Conservation (phyloP, 2,329 filamentous ascomycete species). For the Boeremia lycopersici region DNA sequence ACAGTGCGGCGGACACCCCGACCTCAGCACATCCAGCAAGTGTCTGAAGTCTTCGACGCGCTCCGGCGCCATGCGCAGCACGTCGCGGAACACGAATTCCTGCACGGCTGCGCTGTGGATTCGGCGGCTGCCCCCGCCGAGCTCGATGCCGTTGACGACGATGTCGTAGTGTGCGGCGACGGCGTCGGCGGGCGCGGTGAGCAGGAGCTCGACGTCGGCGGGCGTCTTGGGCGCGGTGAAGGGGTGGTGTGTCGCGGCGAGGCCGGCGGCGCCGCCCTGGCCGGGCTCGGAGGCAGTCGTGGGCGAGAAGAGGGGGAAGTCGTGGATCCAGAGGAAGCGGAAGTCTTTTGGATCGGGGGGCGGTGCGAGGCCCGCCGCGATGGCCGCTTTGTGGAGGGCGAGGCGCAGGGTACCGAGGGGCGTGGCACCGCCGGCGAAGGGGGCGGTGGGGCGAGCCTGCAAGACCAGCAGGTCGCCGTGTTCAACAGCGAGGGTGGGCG, state of each 20-base stretch:
- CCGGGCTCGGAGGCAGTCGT: constrained; percentile 69
- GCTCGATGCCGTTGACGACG: constrained; percentile 91
- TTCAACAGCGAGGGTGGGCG: constrained; percentile 60
- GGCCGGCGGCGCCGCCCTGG: constrained; percentile 79
- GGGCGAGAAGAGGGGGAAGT: constrained; percentile 92
- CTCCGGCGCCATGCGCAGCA: constrained; percentile 76
- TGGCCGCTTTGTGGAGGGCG: constrained; percentile 70
- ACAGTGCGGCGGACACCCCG: constrained; percentile 92
- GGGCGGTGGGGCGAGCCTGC: constrained; percentile 73
- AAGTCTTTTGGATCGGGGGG: constrained; percentile 58
- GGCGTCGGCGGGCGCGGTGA: constrained; percentile 72
- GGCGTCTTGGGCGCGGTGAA: constrained; percentile 84
- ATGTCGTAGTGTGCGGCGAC: constrained; percentile 93
- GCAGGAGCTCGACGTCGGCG: constrained; percentile 75
- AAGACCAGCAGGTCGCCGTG: constrained; percentile 78
- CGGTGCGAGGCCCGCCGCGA: constrained; percentile 65
- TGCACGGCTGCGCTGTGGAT: constrained; percentile 87
- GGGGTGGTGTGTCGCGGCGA: constrained; percentile 90
- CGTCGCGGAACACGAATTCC: constrained; percentile 80
- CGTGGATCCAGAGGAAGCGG: constrained; percentile 81
- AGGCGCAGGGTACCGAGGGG: constrained; percentile 73
- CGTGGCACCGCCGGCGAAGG: constrained; percentile 75
- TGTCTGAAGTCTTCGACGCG: constrained; percentile 84
- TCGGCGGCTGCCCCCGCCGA: constrained; percentile 90
- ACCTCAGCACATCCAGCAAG: constrained; percentile 77